Conservation (phyloP, 108 stramenopile species). For the Cyclotella baltica region DNA sequence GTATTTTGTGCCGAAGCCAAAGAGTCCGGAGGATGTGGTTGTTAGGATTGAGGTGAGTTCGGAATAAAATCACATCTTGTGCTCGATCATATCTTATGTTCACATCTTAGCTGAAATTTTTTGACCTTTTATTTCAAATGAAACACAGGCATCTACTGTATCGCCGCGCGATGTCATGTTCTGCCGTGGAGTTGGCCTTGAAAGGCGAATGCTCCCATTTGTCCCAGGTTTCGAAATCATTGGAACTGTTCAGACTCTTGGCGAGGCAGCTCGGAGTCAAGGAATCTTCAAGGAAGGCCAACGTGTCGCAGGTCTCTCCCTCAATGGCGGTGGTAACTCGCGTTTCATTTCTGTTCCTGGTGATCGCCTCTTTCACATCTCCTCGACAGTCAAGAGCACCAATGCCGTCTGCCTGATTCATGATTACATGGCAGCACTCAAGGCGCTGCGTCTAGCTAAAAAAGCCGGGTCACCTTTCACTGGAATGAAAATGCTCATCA, state of each 20-base stretch:
- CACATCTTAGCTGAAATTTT: not conserved
- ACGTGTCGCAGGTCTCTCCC: conserved; percentile 61
- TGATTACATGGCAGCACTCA: conserved; percentile 81
- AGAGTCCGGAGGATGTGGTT: conserved; percentile 51
- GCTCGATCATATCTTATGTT: not conserved
- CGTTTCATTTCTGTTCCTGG: conserved; percentile 57
- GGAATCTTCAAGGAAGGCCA: conserved; percentile 59
- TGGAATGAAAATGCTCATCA: conserved; percentile 71
- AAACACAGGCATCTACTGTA: conserved; percentile 69
- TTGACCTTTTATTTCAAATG: too few species aligned
- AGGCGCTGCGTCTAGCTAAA: conserved; percentile 67
- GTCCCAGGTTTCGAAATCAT: conserved; percentile 73
- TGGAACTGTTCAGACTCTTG: conserved; percentile 60
- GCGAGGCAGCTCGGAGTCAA: conserved; percentile 32
- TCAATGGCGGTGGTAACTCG: conserved; percentile 68
- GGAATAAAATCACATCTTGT: not conserved
- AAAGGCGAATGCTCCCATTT: conserved; percentile 53
- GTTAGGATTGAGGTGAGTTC: conserved; percentile 60
- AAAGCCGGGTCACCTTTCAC: conserved; percentile 46
- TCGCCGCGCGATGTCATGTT: conserved; percentile 61
- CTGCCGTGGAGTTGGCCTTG: conserved; percentile 60
- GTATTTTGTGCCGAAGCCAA: conserved; percentile 51
- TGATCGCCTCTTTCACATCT: conserved; percentile 63
- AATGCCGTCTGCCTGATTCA: conserved; percentile 72
- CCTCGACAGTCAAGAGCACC: conserved; percentile 56